Conservation (phyloP, 2,329 filamentous ascomycete species). For the Penicillium decumbens region DNA sequence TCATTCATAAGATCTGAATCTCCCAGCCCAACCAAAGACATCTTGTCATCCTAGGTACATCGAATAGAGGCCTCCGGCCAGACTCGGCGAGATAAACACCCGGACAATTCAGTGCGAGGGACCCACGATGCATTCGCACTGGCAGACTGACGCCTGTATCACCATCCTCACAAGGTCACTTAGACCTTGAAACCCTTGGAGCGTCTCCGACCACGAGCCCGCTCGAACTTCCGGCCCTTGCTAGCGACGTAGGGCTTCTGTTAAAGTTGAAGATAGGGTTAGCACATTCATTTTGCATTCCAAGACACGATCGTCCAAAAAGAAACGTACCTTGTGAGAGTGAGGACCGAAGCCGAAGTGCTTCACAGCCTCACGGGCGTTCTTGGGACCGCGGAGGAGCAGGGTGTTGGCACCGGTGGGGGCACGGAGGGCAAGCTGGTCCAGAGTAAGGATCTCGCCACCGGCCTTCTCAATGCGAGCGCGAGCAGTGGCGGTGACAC, state of each 20-base stretch:
- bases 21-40: slow-evolving; percentile 21
- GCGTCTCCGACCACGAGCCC: slow-evolving; percentile 95
- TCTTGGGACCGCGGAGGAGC: slow-evolving; percentile 96
- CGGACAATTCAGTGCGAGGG: slow-evolving; percentile 10
- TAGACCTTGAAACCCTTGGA: slow-evolving; percentile 99
- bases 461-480: slow-evolving; percentile 90
- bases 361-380: slow-evolving; percentile 94
- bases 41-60: slow-evolving; percentile 23
- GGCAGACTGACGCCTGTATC: slow-evolving; percentile 10
- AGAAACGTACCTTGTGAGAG: slow-evolving; percentile 76
- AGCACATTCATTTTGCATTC: slow-evolving; percentile 6
- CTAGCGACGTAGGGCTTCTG: slow-evolving; percentile 95
- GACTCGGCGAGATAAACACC: slow-evolving; percentile 18
- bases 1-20: slow-evolving; percentile 22
- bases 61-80: slow-evolving; percentile 20
- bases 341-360: slow-evolving; percentile 99
- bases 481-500: slow-evolving; percentile 93
- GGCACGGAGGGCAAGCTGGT: slow-evolving; percentile 92
- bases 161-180: slow-evolving; percentile 33
- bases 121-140: slow-evolving; percentile 14
- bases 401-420: slow-evolving; percentile 97
- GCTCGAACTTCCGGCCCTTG: slow-evolving; percentile 99
- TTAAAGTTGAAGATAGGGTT: slow-evolving; percentile 9
- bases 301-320: neutral
- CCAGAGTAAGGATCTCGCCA: slow-evolving; percentile 90